phyloP scores from a whole-genome alignment of 2,329 filamentous ascomycete genomes.

The Xylaria sp. region DNA sequence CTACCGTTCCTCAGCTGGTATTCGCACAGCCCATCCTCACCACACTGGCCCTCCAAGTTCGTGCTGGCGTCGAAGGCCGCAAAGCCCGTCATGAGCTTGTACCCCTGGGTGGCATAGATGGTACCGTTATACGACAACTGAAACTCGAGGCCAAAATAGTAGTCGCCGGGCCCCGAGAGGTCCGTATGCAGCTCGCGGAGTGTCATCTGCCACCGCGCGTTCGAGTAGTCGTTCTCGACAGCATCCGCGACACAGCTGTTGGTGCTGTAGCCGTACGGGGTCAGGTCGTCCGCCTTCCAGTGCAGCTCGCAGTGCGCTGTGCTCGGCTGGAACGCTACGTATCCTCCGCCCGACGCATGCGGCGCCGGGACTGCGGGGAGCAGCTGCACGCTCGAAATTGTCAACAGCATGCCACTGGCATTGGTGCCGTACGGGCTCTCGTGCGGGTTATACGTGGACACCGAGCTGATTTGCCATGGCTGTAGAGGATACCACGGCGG shows the following conservation, averaged over 20 bases:
- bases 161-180: slow-evolving; percentile 28
- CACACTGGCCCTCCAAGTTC: slow-evolving; percentile 39
- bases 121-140: slow-evolving; percentile 35
- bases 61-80: slow-evolving; percentile 21
- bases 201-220: slow-evolving; percentile 39
- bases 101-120: slow-evolving; percentile 35
- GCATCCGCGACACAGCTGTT: slow-evolving; percentile 31
- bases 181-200: slow-evolving; percentile 40
- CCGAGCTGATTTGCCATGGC: slow-evolving; percentile 39
- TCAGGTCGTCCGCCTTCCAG: slow-evolving; percentile 37
- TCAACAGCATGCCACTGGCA: slow-evolving; percentile 36
- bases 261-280: slow-evolving; percentile 39
- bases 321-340: slow-evolving; percentile 40
- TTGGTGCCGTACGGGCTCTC: slow-evolving; percentile 40
- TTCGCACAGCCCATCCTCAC: slow-evolving; percentile 36
- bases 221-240: slow-evolving; percentile 2
- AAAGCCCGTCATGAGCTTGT: slow-evolving; percentile 37
- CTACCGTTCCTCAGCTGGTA: slow-evolving; percentile 37
- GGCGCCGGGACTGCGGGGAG: slow-evolving; percentile 42
- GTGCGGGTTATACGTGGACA: slow-evolving; percentile 36
- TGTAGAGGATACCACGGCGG: slow-evolving; percentile 45
- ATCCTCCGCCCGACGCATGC: slow-evolving; percentile 44
- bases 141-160: slow-evolving; percentile 39
- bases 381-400: slow-evolving; percentile 37
- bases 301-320: slow-evolving; percentile 40